These are phyloP conservation scores for Tuber indicum DNA, from an alignment of 495 filamentous ascomycete species.

Conservation along the genomic window DNA sequence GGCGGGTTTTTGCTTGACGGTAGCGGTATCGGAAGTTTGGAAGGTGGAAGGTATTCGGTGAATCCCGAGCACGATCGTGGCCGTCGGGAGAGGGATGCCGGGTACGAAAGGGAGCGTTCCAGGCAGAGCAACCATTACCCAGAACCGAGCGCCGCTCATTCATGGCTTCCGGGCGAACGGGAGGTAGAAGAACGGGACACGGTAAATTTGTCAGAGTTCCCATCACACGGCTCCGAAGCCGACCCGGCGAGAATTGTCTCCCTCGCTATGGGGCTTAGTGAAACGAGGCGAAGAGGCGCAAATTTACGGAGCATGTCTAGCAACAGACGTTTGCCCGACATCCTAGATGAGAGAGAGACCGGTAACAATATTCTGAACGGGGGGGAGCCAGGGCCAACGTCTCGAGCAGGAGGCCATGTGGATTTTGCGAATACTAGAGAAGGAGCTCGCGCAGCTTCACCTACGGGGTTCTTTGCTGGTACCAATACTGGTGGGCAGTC, in stretches of 20 bases:
- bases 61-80: constrained; percentile 8
- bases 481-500: constrained; percentile 19
- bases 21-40: constrained; percentile 8
- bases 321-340: constrained; percentile 18
- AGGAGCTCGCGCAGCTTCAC: not conserved
- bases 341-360: constrained; percentile 7
- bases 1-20: constrained; percentile 39
- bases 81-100: not conserved
- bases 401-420: not conserved
- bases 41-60: constrained; percentile 4
- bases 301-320: constrained; percentile 25
- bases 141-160: constrained; percentile 10
- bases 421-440: not conserved
- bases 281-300: constrained; percentile 13
- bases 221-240: not conserved
- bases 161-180: constrained; percentile 12
- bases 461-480: constrained; percentile 8
- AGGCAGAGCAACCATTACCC: not conserved
- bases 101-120: not conserved
- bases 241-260: constrained; percentile 32
- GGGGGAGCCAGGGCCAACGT: not conserved
- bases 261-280: constrained; percentile 27
- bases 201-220: constrained; percentile 9
- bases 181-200: constrained; percentile 14
- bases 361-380: constrained; percentile 13